Conservation (phyloP, 2,329 filamentous ascomycete genomes). For the Xylariaceae sp. region DNA sequence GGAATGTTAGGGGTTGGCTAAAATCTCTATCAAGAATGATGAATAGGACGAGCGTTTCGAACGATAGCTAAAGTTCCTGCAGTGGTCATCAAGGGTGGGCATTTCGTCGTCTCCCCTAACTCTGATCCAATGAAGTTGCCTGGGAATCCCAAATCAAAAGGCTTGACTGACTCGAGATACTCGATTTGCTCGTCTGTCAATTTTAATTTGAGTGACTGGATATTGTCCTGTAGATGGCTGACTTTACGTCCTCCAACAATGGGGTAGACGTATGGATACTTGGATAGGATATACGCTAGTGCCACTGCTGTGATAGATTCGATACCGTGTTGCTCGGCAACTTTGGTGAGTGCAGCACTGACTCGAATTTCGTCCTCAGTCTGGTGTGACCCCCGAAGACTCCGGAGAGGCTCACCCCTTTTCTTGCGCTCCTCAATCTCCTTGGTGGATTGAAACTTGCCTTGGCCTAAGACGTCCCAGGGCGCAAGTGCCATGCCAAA, state of each 20-base stretch:
- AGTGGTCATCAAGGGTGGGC: not conserved
- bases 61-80: conserved; percentile 16
- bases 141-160: conserved; percentile 64
- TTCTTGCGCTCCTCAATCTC: conserved; percentile 42
- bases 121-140: conserved; percentile 48
- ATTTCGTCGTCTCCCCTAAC: conserved; percentile 21
- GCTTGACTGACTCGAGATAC: conserved; percentile 56
- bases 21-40: conserved; percentile 2
- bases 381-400: conserved; percentile 39
- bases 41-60: conserved; percentile 11
- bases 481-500: conserved; percentile 61
- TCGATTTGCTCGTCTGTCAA: conserved; percentile 57
- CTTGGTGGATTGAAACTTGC: conserved; percentile 51
- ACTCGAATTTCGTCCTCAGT: conserved; percentile 59
- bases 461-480: conserved; percentile 63
- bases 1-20: too few species aligned
- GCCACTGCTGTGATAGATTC: conserved; percentile 63
- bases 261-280: conserved; percentile 57
- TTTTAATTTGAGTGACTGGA: conserved; percentile 56
- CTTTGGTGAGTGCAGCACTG: conserved; percentile 63
- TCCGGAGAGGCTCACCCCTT: conserved; percentile 49
- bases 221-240: conserved; percentile 59
- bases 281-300: conserved; percentile 56
- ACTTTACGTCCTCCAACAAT: conserved; percentile 58
- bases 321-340: conserved; percentile 61